Evolutionary conservation across 108 stramenopile genomes (phyloP), one percentile per base, ranked within the genome.

Genomic region (Mediolabrus comicus): DNA sequence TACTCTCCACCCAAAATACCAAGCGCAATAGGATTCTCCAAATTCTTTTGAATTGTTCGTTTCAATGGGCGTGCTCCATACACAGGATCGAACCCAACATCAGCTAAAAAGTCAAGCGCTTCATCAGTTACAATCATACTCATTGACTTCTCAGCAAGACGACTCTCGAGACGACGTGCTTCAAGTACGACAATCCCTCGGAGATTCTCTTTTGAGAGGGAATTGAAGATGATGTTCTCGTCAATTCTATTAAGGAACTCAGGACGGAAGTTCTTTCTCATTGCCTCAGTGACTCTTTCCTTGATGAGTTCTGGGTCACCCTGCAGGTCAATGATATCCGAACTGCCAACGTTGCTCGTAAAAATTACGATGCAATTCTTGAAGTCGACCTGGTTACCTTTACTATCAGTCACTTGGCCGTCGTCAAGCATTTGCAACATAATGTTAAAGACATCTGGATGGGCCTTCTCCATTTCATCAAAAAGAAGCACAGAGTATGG

Each of bases 401-500:
- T 96, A 53, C 87, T 85, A 70, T 99, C 99, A 3, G 99, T 99
- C 32, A 99, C 74, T 34, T 97, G 92, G 7, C 99, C 99, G 72
- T 99, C 99, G 72, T 99, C 99, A 6, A 99, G 84, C 10, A 99
- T 56, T 74, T 99, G 98, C 26, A 98, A 68, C 86, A 98, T 92
- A 12, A 99, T 68, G 78, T 98, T 98, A 80, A 98, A 97, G 8
- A 99, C 97, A 71, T 98, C 97, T 3, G 90, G 86, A 61, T 99
- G 99, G 2, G 99, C 99, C 84, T 99, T 99, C 67, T 99, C 99
- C 89, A 99, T 96, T 71, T 99, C 98, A 61, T 99, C 98, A 54
- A 99, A 97, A 14, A 98, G 71, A 17, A 98, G 61, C 16, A 99
- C 98, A 12, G 94, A 84, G 74, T 98, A 99, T 3, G 99, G 99